A percentile compares a stretch with the other conserved stretches of the same genome.
Evolutionary conservation across 768 basidiomycete genomes (phyloP).

Genomic region (Panellus pusillus): DNA sequence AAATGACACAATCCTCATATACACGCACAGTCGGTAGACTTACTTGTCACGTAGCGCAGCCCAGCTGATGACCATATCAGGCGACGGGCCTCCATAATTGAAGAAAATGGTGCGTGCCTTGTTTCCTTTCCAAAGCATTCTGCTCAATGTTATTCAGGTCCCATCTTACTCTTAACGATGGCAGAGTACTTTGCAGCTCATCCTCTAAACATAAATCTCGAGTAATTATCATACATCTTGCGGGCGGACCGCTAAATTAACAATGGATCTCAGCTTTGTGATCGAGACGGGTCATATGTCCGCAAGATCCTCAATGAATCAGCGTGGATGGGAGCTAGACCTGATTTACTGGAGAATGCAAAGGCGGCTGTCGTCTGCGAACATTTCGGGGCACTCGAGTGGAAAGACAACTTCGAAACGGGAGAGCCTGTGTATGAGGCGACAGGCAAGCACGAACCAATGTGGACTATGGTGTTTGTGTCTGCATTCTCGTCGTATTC

Average conservation of each 20-base stretch:
- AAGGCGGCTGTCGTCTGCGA: conserved; percentile 32
- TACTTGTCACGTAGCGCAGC: not conserved
- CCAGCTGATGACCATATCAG: conserved; percentile 8
- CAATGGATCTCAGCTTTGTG: conserved; percentile 23
- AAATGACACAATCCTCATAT: conserved; percentile 27
- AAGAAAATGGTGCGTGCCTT: conserved; percentile 28
- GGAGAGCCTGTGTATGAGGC: conserved; percentile 26
- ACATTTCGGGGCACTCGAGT: conserved; percentile 32
- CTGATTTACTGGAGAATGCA: conserved; percentile 26
- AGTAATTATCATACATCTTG: conserved; percentile 14
- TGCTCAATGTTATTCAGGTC: conserved; percentile 17
- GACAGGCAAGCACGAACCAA: conserved; percentile 30
- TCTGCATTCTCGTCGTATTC: too few species aligned
- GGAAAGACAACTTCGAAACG: conserved; percentile 27
- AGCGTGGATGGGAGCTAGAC: conserved; percentile 28
- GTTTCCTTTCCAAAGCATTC: not conserved
- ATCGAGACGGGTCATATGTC: conserved; percentile 33
- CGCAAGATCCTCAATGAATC: conserved; percentile 29
- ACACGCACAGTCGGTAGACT: conserved; percentile 30
- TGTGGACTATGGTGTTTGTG: conserved; percentile 35
- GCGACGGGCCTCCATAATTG: conserved; percentile 31
- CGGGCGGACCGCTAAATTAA: too few species aligned
- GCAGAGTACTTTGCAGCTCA: conserved; percentile 30
- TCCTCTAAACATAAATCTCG: conserved; percentile 27
- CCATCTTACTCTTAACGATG: conserved; percentile 30